Percentiles rank a stretch among this genome's conserved stretches.
These are phyloP conservation scores for Apiospora pterosperma DNA, from an alignment of 2,329 filamentous ascomycete species.

Conservation along the genomic window DNA sequence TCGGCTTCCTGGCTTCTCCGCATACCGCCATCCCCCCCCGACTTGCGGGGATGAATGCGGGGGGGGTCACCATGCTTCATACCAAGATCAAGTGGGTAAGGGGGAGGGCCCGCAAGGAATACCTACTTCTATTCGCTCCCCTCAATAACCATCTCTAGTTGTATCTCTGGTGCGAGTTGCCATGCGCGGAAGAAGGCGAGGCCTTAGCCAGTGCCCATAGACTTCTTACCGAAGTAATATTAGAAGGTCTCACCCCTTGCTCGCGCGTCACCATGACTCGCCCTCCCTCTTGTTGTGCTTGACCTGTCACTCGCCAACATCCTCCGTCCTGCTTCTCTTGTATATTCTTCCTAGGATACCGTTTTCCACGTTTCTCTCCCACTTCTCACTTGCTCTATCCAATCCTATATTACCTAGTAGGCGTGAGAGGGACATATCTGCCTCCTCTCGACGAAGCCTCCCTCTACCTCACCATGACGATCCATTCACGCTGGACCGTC, in stretches of 20 bases:
- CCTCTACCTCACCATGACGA: conserved; percentile 4
- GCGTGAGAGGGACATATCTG: background rate
- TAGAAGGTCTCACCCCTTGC: background rate
- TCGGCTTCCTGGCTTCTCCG: background rate
- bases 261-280: background rate
- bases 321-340: background rate
- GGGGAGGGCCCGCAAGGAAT: background rate
- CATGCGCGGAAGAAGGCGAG: background rate
- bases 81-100: background rate
- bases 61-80: background rate
- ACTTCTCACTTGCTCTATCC: background rate
- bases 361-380: too few species aligned
- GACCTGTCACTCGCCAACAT: background rate
- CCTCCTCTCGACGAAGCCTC: background rate
- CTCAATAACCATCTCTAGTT: background rate
- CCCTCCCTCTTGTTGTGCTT: too few species aligned
- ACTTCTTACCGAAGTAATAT: background rate
- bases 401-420: background rate
- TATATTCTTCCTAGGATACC: background rate
- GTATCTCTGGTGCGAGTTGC: background rate
- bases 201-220: background rate
- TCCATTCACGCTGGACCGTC: conserved; percentile 34
- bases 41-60: background rate
- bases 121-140: background rate
- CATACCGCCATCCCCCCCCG: background rate